phyloP scores from a whole-genome alignment of 116 monocot genomes.

The Iris pallida region DNA sequence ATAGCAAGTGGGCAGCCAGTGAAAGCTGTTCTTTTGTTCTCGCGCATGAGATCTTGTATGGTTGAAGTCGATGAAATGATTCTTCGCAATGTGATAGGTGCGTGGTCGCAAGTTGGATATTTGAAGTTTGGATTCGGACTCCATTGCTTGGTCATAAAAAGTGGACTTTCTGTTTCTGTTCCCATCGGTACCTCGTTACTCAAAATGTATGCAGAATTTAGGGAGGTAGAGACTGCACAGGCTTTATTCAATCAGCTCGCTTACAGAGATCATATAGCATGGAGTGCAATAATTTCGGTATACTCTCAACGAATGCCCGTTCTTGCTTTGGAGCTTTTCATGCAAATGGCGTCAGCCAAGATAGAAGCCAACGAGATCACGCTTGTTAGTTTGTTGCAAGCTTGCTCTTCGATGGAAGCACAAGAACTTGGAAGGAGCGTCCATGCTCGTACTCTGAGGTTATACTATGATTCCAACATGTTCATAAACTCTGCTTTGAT shows the following conservation, averaged over 20 bases:
- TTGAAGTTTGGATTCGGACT: constrained; percentile 22
- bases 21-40: constrained; percentile 28
- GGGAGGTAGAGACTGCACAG: constrained; percentile 23
- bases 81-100: constrained; percentile 23
- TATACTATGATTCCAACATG: constrained; percentile 16
- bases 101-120: constrained; percentile 13
- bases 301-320: constrained; percentile 25
- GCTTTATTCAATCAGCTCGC: constrained; percentile 30
- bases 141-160: constrained; percentile 37
- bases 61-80: constrained; percentile 24
- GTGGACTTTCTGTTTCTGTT: constrained; percentile 14
- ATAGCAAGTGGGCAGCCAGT: constrained; percentile 5
- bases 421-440: constrained; percentile 32
- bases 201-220: constrained; percentile 38
- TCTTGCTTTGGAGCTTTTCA: constrained; percentile 41
- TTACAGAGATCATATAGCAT: constrained; percentile 40
- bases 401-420: constrained; percentile 37
- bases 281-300: constrained; percentile 51
- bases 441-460: constrained; percentile 35
- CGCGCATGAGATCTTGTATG: constrained; percentile 32
- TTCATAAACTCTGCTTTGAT: constrained; percentile 35
- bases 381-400: constrained; percentile 42
- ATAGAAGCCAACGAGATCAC: constrained; percentile 42
- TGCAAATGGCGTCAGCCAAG: constrained; percentile 24
- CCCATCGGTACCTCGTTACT: constrained; percentile 33